Evolutionary conservation across 192 early-diverging fungal genomes (phyloP).

Genomic region (Backusella psychrophila): DNA sequence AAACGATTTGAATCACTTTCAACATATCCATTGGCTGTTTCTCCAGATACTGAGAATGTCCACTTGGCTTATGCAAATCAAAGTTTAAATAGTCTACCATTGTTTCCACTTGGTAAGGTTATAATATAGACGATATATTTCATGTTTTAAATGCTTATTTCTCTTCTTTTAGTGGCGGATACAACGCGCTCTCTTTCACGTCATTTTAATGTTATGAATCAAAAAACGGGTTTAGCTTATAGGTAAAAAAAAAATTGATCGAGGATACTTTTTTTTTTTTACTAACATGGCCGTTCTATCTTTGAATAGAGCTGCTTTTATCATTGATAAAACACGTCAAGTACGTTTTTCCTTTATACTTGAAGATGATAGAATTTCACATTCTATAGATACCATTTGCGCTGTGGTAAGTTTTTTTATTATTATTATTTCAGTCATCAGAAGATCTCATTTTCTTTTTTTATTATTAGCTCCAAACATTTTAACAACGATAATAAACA

Average conservation of each 20-base stretch:
- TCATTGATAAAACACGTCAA: constrained; percentile 19
- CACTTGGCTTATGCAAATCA: constrained; percentile 20
- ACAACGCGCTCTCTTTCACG: constrained; percentile 16
- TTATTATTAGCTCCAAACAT: constrained; percentile 4
- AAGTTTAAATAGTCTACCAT: background rate
- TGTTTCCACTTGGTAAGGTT: constrained; percentile 19
- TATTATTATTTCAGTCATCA: background rate
- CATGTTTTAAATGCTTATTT: background rate
- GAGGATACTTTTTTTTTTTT: background rate
- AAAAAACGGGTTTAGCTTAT: constrained; percentile 8
- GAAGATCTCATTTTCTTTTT: background rate
- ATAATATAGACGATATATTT: background rate
- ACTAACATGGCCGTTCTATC: background rate
- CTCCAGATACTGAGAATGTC: constrained; percentile 16
- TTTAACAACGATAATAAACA: constrained; percentile 3
- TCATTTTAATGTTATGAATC: constrained; percentile 16
- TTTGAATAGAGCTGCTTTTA: constrained; percentile 5
- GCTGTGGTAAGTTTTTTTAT: constrained; percentile 8
- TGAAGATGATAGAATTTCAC: constrained; percentile 21
- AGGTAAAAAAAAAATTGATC: constrained; percentile 2
- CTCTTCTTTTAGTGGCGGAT: constrained; percentile 20
- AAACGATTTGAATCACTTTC: background rate
- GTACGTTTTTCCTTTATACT: constrained; percentile 23
- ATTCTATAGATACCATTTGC: constrained; percentile 25
- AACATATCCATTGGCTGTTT: constrained; percentile 13